Evolutionary conservation across 2,329 filamentous ascomycete species (phyloP).

Genomic region (Fusarium goolgardi): DNA sequence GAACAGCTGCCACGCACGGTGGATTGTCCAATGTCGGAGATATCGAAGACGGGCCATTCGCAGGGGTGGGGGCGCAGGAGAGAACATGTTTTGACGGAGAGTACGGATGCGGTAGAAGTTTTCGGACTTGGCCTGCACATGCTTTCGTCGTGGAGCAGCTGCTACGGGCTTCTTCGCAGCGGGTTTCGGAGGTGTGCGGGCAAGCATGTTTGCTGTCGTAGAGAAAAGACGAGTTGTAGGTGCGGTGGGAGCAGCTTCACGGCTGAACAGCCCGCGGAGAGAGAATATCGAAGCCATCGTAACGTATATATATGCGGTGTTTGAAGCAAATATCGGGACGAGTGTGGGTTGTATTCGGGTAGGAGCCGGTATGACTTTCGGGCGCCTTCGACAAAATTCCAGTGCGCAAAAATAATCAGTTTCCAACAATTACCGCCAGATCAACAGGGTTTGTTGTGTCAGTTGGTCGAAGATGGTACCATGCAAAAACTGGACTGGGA

Average conservation of each 20-base stretch:
- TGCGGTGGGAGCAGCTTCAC: conserved; percentile 27
- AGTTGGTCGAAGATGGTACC: neutral
- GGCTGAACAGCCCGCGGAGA: conserved; percentile 49
- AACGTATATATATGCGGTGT: conserved; percentile 10
- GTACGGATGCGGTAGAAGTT: conserved; percentile 58
- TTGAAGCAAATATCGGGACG: neutral
- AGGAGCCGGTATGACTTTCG: neutral
- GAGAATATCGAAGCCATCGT: conserved; percentile 49
- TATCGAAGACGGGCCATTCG: conserved; percentile 88
- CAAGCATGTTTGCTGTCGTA: conserved; percentile 49
- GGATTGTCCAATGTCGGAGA: conserved; percentile 98
- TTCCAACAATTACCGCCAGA: neutral
- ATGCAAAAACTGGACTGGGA: neutral
- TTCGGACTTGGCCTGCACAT: conserved; percentile 50
- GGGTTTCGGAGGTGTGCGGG: conserved; percentile 48
- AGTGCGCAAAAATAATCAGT: neutral
- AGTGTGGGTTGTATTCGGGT: neutral
- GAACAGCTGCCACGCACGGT: conserved; percentile 91
- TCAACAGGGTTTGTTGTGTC: neutral
- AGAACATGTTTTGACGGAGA: conserved; percentile 62
- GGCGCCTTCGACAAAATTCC: neutral
- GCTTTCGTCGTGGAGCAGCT: conserved; percentile 45
- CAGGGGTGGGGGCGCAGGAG: conserved; percentile 73
- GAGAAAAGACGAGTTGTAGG: conserved; percentile 48
- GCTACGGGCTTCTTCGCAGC: conserved; percentile 39